Percentiles rank a stretch among this genome's conserved stretches.
phyloP scores from a whole-genome alignment of 768 basidiomycete genomes.

The Coprinopsis marcescibilis region DNA sequence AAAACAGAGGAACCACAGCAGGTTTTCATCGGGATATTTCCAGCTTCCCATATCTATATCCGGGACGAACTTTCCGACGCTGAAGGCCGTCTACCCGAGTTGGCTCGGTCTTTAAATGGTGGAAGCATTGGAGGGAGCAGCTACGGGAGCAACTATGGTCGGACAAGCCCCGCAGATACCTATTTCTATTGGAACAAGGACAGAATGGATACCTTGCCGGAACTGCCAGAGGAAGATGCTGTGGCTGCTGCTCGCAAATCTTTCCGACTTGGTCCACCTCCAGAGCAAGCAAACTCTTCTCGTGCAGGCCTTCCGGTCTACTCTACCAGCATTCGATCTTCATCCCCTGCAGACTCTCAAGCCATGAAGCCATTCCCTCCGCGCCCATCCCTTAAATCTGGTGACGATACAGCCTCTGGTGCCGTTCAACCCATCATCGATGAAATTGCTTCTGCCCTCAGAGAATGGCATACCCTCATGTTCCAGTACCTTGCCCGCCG shows the following conservation, averaged over 20 bases:
- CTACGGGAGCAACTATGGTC: conserved; percentile 27
- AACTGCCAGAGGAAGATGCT: conserved; percentile 53
- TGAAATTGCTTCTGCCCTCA: conserved; percentile 92
- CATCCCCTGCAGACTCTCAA: conserved; percentile 59
- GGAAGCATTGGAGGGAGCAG: conserved; percentile 27
- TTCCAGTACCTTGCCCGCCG: conserved; percentile 85
- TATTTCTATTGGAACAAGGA: conserved; percentile 42
- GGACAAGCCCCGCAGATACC: conserved; percentile 40
- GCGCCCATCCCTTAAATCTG: conserved; percentile 89
- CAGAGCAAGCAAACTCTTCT: conserved; percentile 69
- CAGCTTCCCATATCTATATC: conserved; percentile 80
- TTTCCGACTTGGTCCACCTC: conserved; percentile 67
- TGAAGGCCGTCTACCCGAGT: conserved; percentile 75
- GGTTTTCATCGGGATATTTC: conserved; percentile 93
- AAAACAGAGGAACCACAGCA: conserved; percentile 77
- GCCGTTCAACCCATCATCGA: conserved; percentile 86
- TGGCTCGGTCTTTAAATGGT: conserved; percentile 52
- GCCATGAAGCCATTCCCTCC: conserved; percentile 74
- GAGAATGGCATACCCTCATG: conserved; percentile 93
- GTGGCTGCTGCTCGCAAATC: conserved; percentile 43
- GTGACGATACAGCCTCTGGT: conserved; percentile 88
- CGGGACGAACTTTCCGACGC: conserved; percentile 86
- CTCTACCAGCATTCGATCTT: conserved; percentile 69
- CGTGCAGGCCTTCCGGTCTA: conserved; percentile 71
- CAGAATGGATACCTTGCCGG: conserved; percentile 53